A percentile compares a stretch with the other conserved stretches of the same genome.
Evolutionary conservation across 2,329 filamentous ascomycete genomes (phyloP).

Genomic region (Paecilomyces variotii): DNA sequence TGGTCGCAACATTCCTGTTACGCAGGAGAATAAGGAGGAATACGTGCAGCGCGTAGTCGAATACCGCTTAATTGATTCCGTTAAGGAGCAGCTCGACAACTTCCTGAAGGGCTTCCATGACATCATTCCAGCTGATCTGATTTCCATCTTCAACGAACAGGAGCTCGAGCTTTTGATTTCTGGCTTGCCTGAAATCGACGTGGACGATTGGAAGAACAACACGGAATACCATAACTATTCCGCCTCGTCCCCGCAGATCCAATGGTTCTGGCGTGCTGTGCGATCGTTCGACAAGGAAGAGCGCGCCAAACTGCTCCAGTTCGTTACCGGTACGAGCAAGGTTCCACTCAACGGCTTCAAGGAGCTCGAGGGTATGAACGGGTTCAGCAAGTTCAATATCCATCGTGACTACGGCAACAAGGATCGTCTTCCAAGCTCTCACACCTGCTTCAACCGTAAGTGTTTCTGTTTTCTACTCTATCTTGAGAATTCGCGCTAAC

Average conservation of each 20-base stretch:
- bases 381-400: slow-evolving; percentile 95
- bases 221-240: slow-evolving; percentile 98
- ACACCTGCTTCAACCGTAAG: slow-evolving; percentile 99
- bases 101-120: slow-evolving; percentile 97
- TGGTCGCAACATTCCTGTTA: slow-evolving; percentile 86
- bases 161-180: slow-evolving; percentile 95
- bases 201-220: slow-evolving; percentile 99
- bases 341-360: slow-evolving; percentile 98
- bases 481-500: slow-evolving; percentile 26
- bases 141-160: slow-evolving; percentile 97
- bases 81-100: slow-evolving; percentile 86
- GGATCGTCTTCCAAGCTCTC: slow-evolving; percentile 87
- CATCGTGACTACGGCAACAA: slow-evolving; percentile 97
- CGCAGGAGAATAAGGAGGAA: slow-evolving; percentile 97
- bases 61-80: slow-evolving; percentile 83
- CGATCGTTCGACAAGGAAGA: slow-evolving; percentile 99
- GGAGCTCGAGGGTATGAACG: slow-evolving; percentile 98
- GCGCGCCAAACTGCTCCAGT: slow-evolving; percentile 91
- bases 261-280: slow-evolving; percentile 99
- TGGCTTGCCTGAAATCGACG: slow-evolving; percentile 90
- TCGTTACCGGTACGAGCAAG: slow-evolving; percentile 96
- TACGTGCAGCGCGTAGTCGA: slow-evolving; percentile 93
- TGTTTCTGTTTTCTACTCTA: slow-evolving; percentile 20
- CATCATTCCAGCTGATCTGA: slow-evolving; percentile 87
- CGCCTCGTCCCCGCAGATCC: slow-evolving; percentile 87